Evolutionary conservation across 202 grass and related monocot species (phyloP), one percentile per base, ranked within the genome.

Genomic region (Bolboschoenoplectus hybrid): DNA sequence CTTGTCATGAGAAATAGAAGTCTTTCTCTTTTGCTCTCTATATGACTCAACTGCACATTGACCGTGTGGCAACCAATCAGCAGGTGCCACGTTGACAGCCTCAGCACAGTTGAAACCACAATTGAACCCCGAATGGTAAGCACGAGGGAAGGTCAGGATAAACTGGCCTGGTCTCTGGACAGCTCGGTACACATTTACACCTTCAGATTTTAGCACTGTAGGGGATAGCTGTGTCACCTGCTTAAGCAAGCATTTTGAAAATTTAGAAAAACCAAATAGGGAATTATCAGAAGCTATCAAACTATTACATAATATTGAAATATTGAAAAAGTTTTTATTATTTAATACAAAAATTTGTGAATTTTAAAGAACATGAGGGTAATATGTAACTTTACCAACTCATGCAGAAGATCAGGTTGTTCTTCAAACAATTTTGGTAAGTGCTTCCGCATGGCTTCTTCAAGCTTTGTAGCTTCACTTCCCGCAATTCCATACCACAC

Each of bases 201-300:
- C 93, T 96, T 92, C 93, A 83, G 90, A 92, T 91, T 92, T 94
- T 77, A 98, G 88, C 82, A 98, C 90, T 89, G 97, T 90, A 40
- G 97, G 97, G 56, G 93, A 98, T 71, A 98, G 92, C 81, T 98
- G 97, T 2, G 97, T 98, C 77, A 98, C 97, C 97, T 98, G 97
- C 14, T 61, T 41, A 58, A 43, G 38, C 75, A 80, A 80, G 6
- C 52, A 61, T 80, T 61, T 53, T 43, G 16, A 80, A 10, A 60
- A 61, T 43, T 77, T 43, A 80, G 53, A 38, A 79, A 58, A 53
- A 79, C 43, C 16, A 60, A 80, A 80, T 80, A 61, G 13, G n/a
- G 16, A n/a, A 60, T 43, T 80, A 60, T 60, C 38, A 19, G 55
- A 60, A 60, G 36, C 34, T 60, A 57, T 79, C 32, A 79, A 79